Evolutionary conservation across 352 stramenopile species (phyloP).

Genomic region (Phytophthora pini): DNA sequence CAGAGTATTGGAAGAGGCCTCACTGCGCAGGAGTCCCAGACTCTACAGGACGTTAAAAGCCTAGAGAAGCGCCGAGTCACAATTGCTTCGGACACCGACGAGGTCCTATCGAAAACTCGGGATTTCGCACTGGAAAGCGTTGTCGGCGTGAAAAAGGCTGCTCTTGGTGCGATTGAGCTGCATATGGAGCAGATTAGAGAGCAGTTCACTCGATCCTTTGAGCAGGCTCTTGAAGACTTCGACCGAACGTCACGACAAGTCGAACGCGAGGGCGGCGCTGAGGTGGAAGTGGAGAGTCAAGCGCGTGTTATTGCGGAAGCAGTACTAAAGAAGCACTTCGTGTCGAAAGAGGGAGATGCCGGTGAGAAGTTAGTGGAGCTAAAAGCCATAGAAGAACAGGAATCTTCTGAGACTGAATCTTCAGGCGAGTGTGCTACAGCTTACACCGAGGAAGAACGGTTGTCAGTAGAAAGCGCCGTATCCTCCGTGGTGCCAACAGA

Average conservation of each 20-base stretch:
- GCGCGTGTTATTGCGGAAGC: conserved; percentile 10
- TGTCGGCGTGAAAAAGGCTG: conserved; percentile 42
- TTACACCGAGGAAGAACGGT: neutral
- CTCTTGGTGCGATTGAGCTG: conserved; percentile 46
- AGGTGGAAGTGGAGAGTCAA: conserved; percentile 11
- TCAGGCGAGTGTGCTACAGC: neutral
- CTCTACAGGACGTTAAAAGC: conserved; percentile 49
- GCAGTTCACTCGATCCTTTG: conserved; percentile 41
- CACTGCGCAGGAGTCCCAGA: conserved; percentile 46
- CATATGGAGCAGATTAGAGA: conserved; percentile 42
- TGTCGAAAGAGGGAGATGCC: neutral
- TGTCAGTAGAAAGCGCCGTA: neutral
- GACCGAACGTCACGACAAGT: conserved; percentile 28
- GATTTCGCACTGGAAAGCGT: conserved; percentile 46
- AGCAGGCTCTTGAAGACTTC: conserved; percentile 46
- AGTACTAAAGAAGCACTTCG: conserved; percentile 18
- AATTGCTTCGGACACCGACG: conserved; percentile 39
- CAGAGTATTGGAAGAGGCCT: conserved; percentile 32
- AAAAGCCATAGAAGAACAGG: conserved; percentile 2
- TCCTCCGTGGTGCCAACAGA: neutral
- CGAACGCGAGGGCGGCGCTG: conserved; percentile 12
- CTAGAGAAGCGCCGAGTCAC: conserved; percentile 53
- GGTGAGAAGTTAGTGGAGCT: conserved; percentile 1
- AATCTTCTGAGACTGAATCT: neutral
- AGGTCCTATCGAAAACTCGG: conserved; percentile 53